Evolutionary conservation across 495 filamentous ascomycete genomes (phyloP).

Genomic region (Apiosordaria backusii): DNA sequence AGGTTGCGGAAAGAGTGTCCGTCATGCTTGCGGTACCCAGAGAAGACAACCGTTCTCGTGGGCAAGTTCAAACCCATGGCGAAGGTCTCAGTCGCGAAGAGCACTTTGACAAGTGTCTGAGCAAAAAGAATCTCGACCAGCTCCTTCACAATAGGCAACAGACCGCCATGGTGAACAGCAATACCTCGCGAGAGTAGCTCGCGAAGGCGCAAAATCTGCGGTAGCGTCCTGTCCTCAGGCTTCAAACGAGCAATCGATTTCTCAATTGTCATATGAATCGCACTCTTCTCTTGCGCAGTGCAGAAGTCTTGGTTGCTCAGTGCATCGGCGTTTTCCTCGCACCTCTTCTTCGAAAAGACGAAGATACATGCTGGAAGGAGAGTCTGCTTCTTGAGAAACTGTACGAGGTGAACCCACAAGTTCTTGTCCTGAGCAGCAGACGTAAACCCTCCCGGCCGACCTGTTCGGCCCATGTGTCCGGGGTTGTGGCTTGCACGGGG

Average conservation of each 20-base stretch:
- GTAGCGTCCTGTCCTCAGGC: conserved; percentile 80
- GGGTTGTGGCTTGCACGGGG: conserved; percentile 55
- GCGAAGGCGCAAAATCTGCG: conserved; percentile 82
- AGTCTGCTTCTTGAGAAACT: conserved; percentile 80
- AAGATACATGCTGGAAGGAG: conserved; percentile 92
- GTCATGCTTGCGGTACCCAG: conserved; percentile 93
- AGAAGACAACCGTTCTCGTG: conserved; percentile 95
- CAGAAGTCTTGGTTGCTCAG: conserved; percentile 92
- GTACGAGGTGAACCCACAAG: conserved; percentile 93
- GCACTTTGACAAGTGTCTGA: conserved; percentile 86
- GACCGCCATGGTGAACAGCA: conserved; percentile 93
- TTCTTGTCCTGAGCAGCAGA: conserved; percentile 90
- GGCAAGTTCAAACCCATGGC: conserved; percentile 97
- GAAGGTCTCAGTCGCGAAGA: conserved; percentile 98
- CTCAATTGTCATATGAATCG: conserved; percentile 95
- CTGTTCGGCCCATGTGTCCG: conserved; percentile 84
- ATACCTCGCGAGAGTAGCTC: conserved; percentile 85
- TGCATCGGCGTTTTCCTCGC: conserved; percentile 94
- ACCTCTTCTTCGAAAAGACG: conserved; percentile 96
- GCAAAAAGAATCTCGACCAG: conserved; percentile 97
- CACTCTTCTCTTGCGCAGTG: conserved; percentile 88
- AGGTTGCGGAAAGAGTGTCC: conserved; percentile 87
- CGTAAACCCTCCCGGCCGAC: conserved; percentile 76
- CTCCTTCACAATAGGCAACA: conserved; percentile 96
- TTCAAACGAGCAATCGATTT: conserved; percentile 91